Percentiles rank a stretch among this genome's conserved stretches.
These are phyloP conservation scores for Glutinoglossum americanum DNA, from an alignment of 495 filamentous ascomycete species.

Conservation along the genomic window DNA sequence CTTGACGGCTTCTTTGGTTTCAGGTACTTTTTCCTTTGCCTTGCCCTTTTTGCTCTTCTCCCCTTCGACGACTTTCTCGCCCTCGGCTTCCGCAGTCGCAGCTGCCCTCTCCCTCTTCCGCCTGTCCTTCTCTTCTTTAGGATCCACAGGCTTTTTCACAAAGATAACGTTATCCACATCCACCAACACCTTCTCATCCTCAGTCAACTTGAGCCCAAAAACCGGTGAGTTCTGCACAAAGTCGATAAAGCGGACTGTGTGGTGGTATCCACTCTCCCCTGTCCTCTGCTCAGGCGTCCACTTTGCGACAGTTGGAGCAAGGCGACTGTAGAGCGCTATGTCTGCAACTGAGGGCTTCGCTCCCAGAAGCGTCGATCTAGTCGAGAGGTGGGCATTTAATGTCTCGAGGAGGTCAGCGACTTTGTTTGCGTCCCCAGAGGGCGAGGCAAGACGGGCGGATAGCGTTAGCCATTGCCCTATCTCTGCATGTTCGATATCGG, in stretches of 20 bases:
- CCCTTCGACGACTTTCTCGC: conserved; percentile 18
- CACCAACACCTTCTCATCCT: conserved; percentile 59
- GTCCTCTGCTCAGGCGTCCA: conserved; percentile 81
- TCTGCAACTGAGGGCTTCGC: conserved; percentile 83
- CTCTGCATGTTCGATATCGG: conserved; percentile 56
- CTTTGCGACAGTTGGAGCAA: conserved; percentile 54
- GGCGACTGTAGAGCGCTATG: conserved; percentile 58
- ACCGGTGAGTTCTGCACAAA: conserved; percentile 79
- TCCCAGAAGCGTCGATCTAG: conserved; percentile 74
- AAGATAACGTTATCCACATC: conserved; percentile 62
- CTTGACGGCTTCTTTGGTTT: conserved; percentile 18
- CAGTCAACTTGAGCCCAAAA: conserved; percentile 47
- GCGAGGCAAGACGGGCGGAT: conserved; percentile 41
- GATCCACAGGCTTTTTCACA: conserved; percentile 58
- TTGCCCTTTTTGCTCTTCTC: conserved; percentile 24
- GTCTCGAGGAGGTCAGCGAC: conserved; percentile 34
- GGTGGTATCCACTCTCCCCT: conserved; percentile 70
- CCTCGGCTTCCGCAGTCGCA: conserved; percentile 22
- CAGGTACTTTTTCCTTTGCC: conserved; percentile 17
- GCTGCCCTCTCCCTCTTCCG: conserved; percentile 63
- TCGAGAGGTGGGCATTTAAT: conserved; percentile 70
- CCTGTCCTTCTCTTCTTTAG: conserved; percentile 75
- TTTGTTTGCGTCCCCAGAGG: conserved; percentile 35
- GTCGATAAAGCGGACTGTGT: conserved; percentile 81
- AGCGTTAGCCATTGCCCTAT: conserved; percentile 72